Evolutionary conservation across 129 eudicot genomes (phyloP), one percentile per base, ranked within the genome.

Genomic region (Escallonia rubra): DNA sequence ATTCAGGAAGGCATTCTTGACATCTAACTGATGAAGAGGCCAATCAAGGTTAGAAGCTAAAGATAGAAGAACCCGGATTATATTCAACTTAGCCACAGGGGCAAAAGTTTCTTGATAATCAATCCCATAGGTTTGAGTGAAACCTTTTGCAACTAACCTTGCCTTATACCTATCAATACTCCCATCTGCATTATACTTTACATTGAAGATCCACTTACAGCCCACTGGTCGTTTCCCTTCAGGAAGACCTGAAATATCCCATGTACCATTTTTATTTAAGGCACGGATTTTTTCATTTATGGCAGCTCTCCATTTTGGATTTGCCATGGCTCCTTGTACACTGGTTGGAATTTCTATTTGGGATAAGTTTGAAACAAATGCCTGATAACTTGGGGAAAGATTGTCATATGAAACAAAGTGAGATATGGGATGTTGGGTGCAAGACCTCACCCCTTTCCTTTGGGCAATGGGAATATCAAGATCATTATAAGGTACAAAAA

Each of bases 11-110:
- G 41, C 4, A 7, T 23, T 64, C 48, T 62, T 62, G 13, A 43
- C 66, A 62, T 62, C 66, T 41, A 62, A 62, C 14, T 62, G 66
- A 16, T 61, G 66, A 10, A 62, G 43, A 3, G 51, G 10, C 66
- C 38, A 62, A 9, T 5, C 1, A 0, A 62, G 43, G 10, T 62
- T 62, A 7, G 43, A 7, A n/a, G 51, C 51, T 6, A 62, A 41
- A 62, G 66, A 42, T 42, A 38, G 39, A 9, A 59, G 39, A 10
- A 62, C 13, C 43, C 51, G 4, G 10, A 62, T 62, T 14, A 40
- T 11, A 9, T 43, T 62, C 43, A 62, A 42, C 10, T 62, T 62
- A 9, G 12, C 66, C 13, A 62, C 53, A 13, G 66, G 39, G 4
- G 66, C 66, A 62, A 62, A 62, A 4, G 38, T 62, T 44, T 43